Evolutionary conservation across 495 filamentous ascomycete species (phyloP), one percentile per base, ranked within the genome.

Genomic region (Penicillium psychrofluorescens): DNA sequence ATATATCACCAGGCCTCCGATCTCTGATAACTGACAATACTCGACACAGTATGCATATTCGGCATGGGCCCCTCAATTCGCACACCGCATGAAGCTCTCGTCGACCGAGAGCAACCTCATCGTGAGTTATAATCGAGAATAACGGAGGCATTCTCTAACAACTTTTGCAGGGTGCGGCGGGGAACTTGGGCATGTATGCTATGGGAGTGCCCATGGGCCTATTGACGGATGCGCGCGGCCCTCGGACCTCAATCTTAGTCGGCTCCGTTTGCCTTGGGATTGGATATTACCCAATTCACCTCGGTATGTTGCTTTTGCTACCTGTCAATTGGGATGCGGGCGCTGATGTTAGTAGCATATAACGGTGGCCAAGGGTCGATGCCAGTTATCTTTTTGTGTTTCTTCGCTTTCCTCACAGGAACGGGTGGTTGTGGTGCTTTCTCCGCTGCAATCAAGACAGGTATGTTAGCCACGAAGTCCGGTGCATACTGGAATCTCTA

Each of bases 111-210:
- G 76, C 65, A 96, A 97, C 62, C 57, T 96, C 45, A 94, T 98
- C 54, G 84, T 88, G 70, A 59, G 80, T 59, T 22, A 22, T 6
- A 22, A 6, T 22, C 4, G 22, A 22, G 22, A 22, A 22, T 22
- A 22, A 4, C 22, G 22, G 22, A 22, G 22, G 6, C 2, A 22
- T 4, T 22, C 4, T 4, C 46, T 38, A 41, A 64, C 33, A 60
- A 43, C 54, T 22, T 7, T 40, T 54, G 13, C 53, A 87, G 79
- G 91, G 91, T 16, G 75, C 80, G 4, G 81, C 85, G n/a, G 91
- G 85, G n/a, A 97, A 97, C 54, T 58, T 97, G 52, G 91, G 91
- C 53, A 95, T 95, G 89, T 95, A 95, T 63, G 81, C 77, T n/a
- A 76, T 75, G 66, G 92, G 92, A 15, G 86, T 98, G 36, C 91